phyloP scores from a whole-genome alignment of 140 eudicot genomes.

The Erigeron philadelphicus region DNA sequence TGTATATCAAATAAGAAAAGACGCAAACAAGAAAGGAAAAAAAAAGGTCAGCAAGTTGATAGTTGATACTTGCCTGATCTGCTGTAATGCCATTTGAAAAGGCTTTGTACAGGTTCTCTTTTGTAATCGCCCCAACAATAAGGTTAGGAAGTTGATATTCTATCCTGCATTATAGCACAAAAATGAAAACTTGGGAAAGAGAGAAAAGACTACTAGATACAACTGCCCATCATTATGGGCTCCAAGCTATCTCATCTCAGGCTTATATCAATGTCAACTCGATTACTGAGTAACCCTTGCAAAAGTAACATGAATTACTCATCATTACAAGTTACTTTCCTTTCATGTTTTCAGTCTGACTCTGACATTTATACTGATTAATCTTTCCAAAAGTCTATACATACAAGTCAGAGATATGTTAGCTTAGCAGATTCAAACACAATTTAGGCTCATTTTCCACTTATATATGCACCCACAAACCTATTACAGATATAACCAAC shows the following conservation, averaged over 20 bases:
- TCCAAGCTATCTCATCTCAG: background rate
- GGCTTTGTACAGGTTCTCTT: slow-evolving; percentile 84
- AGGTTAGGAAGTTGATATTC: slow-evolving; percentile 97
- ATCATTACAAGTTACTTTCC: background rate
- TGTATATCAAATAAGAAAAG: background rate
- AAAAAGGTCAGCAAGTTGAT: background rate
- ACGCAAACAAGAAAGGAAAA: background rate
- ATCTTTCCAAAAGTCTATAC: slow-evolving; percentile 8
- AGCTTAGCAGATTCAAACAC: background rate
- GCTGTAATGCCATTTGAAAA: slow-evolving; percentile 81
- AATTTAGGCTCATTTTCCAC: slow-evolving; percentile 8
- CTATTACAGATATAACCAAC: background rate
- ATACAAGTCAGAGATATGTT: background rate
- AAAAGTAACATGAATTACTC: too few species aligned
- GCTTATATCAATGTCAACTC: background rate
- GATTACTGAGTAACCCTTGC: too few species aligned
- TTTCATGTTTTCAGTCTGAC: background rate
- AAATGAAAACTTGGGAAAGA: background rate
- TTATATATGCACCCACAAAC: slow-evolving; percentile 3
- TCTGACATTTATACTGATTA: background rate
- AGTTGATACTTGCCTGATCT: slow-evolving; percentile 64
- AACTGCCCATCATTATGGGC: background rate
- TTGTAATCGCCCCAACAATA: slow-evolving; percentile 79
- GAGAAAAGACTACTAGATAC: background rate
- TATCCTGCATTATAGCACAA: slow-evolving; percentile 47